A percentile compares a stretch with the other conserved stretches of the same genome.
Evolutionary conservation across 768 basidiomycete species (phyloP).

Genomic region (Coprinellus micaceus): DNA sequence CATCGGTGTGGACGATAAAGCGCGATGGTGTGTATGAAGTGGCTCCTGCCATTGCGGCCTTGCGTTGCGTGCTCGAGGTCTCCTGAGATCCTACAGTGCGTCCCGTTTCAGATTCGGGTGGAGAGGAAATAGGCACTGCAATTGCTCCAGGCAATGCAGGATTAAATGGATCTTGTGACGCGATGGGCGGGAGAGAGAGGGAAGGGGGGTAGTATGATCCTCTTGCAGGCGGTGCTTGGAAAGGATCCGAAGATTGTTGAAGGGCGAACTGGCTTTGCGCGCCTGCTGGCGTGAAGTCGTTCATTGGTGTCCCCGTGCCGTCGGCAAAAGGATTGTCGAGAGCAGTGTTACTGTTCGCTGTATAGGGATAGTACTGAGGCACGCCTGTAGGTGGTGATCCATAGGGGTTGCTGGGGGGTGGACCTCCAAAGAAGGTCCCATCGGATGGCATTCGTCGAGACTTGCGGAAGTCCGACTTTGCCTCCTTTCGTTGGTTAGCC

Average conservation of each 20-base stretch:
- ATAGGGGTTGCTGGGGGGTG: neutral
- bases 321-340: slow-evolving; percentile 14
- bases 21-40: slow-evolving; percentile 43
- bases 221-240: neutral
- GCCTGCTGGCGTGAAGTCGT: slow-evolving; percentile 13
- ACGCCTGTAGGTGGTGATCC: slow-evolving; percentile 8
- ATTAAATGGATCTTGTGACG: slow-evolving; percentile 11
- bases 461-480: slow-evolving; percentile 17
- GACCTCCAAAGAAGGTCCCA: neutral
- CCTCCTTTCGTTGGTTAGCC: neutral
- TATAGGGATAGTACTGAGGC: slow-evolving; percentile 1
- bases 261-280: slow-evolving; percentile 7
- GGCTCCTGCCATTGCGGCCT: slow-evolving; percentile 52
- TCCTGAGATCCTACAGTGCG: slow-evolving; percentile 16
- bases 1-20: slow-evolving; percentile 67
- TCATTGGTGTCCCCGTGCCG: slow-evolving; percentile 12
- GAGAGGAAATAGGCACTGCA: neutral
- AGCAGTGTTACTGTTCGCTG: slow-evolving; percentile 13
- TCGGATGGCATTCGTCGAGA: slow-evolving; percentile 32
- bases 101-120: slow-evolving; percentile 12
- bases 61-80: slow-evolving; percentile 40
- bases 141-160: slow-evolving; percentile 3
- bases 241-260: slow-evolving; percentile 20
- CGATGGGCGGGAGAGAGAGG: slow-evolving; percentile 13
- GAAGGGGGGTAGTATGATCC: slow-evolving; percentile 7